phyloP scores from a whole-genome alignment of 1,139 yeast genomes.

The Geotrichum siamense region DNA sequence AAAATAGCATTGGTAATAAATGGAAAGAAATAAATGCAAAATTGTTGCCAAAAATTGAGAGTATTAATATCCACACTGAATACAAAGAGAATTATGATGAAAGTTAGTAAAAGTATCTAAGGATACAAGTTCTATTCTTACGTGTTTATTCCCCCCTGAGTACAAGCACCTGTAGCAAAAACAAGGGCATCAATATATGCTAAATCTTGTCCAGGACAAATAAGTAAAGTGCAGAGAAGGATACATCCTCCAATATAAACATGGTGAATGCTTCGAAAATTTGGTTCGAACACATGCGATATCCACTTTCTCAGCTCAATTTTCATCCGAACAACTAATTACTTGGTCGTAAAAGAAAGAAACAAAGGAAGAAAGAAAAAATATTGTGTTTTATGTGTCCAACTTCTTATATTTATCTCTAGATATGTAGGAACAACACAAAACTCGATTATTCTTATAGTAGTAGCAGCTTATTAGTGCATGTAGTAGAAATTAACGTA shows the following conservation, averaged over 20 bases:
- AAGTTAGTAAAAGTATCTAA: too few species aligned
- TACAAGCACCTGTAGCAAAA: conserved; percentile 64
- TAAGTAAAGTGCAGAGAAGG: conserved; percentile 60
- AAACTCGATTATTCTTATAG: too few species aligned
- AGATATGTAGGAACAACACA: too few species aligned
- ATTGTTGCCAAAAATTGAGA: conserved; percentile 67
- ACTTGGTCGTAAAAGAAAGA: too few species aligned
- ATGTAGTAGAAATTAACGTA: too few species aligned
- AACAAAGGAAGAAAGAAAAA: too few species aligned
- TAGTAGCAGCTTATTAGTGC: too few species aligned
- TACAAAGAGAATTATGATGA: neutral
- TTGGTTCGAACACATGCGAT: conserved; percentile 9
- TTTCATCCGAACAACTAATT: too few species aligned
- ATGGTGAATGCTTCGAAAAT: conserved; percentile 9
- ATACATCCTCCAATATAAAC: conserved; percentile 11
- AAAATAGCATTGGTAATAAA: conserved; percentile 79
- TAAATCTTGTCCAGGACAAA: conserved; percentile 65
- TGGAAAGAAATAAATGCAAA: conserved; percentile 39
- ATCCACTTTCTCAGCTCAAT: too few species aligned
- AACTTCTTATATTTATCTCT: too few species aligned
- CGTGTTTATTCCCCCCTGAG: conserved; percentile 83
- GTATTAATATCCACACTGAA: conserved; percentile 48
- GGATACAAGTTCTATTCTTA: neutral
- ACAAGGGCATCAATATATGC: conserved; percentile 74
- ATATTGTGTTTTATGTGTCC: too few species aligned